A percentile compares a stretch with the other conserved stretches of the same genome.
Evolutionary conservation across 208 protist species (phyloP).

Genomic region (Leptomonas pyrrhocoris): DNA sequence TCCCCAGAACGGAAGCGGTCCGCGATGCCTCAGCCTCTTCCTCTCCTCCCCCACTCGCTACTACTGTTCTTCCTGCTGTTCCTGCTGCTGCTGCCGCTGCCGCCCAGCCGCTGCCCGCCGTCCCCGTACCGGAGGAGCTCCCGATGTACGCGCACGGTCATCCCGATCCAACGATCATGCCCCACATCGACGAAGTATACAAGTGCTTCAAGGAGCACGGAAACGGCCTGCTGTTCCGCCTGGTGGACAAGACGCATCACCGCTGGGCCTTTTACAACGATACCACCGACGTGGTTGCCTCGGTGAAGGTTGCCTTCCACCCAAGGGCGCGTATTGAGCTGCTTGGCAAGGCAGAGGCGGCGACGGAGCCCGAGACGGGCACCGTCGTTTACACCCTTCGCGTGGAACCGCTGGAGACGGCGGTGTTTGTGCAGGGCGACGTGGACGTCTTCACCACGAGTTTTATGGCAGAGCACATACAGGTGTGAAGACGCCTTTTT

Average conservation of each 20-base stretch:
- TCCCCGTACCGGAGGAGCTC: conserved; percentile 15
- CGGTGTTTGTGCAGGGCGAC: conserved; percentile 64
- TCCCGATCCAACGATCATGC: conserved; percentile 52
- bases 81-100: conserved; percentile 13
- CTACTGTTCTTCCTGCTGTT: not conserved
- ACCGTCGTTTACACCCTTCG: conserved; percentile 43
- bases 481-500: conserved; percentile 1
- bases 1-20: not conserved
- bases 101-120: conserved; percentile 12
- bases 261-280: conserved; percentile 87
- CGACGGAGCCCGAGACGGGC: conserved; percentile 47
- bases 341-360: conserved; percentile 45
- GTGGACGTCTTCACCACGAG: conserved; percentile 65
- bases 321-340: conserved; percentile 32
- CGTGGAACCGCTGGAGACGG: conserved; percentile 62
- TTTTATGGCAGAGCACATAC: conserved; percentile 51
- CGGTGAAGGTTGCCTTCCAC: conserved; percentile 52
- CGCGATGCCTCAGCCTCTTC: not conserved
- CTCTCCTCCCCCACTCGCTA: not conserved
- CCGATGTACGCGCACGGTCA: conserved; percentile 47
- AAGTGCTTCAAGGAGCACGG: conserved; percentile 81
- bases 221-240: conserved; percentile 79
- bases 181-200: conserved; percentile 48
- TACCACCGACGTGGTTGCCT: conserved; percentile 54
- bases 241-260: conserved; percentile 46